phyloP scores from a whole-genome alignment of 441 rosid species.

The Arabidopsis hybrid region DNA sequence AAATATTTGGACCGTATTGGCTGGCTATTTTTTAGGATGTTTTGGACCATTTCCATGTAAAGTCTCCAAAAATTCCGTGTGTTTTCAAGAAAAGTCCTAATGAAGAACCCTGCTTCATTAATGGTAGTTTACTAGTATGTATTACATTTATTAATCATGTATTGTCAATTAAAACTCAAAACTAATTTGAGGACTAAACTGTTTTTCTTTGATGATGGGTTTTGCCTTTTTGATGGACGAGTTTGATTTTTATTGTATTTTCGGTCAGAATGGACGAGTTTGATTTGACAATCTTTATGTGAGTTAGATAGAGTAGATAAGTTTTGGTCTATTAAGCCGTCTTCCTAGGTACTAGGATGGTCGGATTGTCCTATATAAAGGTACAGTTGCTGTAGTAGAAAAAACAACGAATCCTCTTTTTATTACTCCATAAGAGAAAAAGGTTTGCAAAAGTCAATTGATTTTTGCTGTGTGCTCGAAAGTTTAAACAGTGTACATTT shows the following conservation, averaged over 20 bases:
- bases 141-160: no score
- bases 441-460: conserved; percentile 12
- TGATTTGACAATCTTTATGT: background rate
- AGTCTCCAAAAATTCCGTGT: conserved; percentile 24
- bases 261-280: conserved; percentile 4
- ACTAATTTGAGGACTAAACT: background rate
- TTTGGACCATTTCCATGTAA: conserved; percentile 31
- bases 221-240: conserved; percentile 12
- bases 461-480: background rate
- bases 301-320: background rate
- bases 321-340: conserved; percentile 22
- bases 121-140: background rate
- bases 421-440: background rate
- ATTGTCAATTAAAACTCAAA: background rate
- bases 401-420: background rate
- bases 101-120: no score
- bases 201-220: background rate
- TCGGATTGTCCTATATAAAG: conserved; percentile 10
- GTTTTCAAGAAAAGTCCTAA: conserved; percentile 36
- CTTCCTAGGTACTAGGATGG: conserved; percentile 18
- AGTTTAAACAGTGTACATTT: background rate
- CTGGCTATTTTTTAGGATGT: conserved; percentile 22
- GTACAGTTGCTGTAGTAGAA: conserved; percentile 1
- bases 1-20: conserved; percentile 31
- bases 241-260: background rate